A percentile compares a stretch with the other conserved stretches of the same genome.
Conservation (phyloP, 2,329 filamentous ascomycete genomes). For the Pseudogymnoascus sp. region DNA sequence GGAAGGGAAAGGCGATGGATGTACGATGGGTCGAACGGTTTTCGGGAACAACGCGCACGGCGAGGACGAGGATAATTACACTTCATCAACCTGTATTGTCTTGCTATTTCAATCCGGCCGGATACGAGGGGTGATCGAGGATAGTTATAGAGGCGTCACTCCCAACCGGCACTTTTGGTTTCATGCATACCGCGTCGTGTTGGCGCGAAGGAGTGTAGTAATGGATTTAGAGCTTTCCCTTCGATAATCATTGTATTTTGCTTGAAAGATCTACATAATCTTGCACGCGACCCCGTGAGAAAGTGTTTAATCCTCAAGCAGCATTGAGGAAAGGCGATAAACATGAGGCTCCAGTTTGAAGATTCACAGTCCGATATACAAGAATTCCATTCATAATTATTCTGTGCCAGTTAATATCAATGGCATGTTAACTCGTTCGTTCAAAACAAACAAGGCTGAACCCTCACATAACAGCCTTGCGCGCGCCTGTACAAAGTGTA, state of each 20-base stretch:
- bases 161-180: conserved; percentile 4
- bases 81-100: conserved; percentile 8
- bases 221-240: conserved; percentile 6
- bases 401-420: background rate
- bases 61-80: conserved; percentile 6
- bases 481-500: background rate
- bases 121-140: conserved; percentile 1
- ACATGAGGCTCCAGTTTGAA: background rate
- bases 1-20: conserved; percentile 5
- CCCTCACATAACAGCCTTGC: background rate
- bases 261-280: background rate
- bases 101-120: conserved; percentile 6
- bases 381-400: background rate
- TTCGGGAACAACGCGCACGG: conserved; percentile 2
- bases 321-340: background rate
- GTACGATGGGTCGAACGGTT: conserved; percentile 9
- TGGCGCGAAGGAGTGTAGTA: conserved; percentile 4
- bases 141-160: conserved; percentile 5
- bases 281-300: background rate
- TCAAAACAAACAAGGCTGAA: conserved; percentile 3
- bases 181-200: conserved; percentile 4
- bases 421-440: background rate
- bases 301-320: background rate
- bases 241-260: conserved; percentile 6
- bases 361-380: background rate